A percentile compares a stretch with the other conserved stretches of the same genome.
These are phyloP conservation scores for Tulasnella sp. DNA, from an alignment of 768 basidiomycete genomes.

Conservation along the genomic window DNA sequence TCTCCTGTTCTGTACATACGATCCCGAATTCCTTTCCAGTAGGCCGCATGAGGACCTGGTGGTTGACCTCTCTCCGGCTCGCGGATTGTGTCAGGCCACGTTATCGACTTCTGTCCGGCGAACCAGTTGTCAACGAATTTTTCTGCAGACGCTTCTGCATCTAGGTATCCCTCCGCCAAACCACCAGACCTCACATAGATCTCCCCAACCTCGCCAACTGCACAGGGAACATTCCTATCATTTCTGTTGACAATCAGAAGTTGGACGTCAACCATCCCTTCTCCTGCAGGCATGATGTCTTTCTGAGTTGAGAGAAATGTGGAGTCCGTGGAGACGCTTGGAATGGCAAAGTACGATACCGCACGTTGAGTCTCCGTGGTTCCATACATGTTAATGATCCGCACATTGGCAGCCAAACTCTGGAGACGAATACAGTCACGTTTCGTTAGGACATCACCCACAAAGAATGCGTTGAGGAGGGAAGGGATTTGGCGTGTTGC, in stretches of 20 bases:
- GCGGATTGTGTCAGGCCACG: conserved; percentile 58
- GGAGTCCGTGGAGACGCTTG: conserved; percentile 65
- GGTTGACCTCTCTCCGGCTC: conserved; percentile 39
- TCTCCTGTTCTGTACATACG: conserved; percentile 97
- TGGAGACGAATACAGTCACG: conserved; percentile 93
- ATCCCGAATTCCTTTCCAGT: conserved; percentile 94
- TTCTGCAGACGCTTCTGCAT: conserved; percentile 64
- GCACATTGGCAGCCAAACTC: conserved; percentile 77
- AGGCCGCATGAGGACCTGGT: conserved; percentile 56
- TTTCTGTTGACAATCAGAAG: conserved; percentile 88
- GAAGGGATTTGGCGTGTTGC: conserved; percentile 72
- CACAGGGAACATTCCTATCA: conserved; percentile 74
- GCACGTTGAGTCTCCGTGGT: conserved; percentile 99
- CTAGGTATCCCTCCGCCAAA: conserved; percentile 87
- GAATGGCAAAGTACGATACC: conserved; percentile 92
- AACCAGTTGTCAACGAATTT: conserved; percentile 98
- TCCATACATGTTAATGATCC: conserved; percentile 99
- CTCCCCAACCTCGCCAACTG: conserved; percentile 93
- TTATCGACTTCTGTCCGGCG: conserved; percentile 28
- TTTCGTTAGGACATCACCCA: conserved; percentile 97
- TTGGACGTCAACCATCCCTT: conserved; percentile 97
- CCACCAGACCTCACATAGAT: conserved; percentile 97
- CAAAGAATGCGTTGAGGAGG: conserved; percentile 87
- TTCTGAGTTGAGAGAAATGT: conserved; percentile 91
- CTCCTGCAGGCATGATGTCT: conserved; percentile 94